A percentile compares a stretch with the other conserved stretches of the same genome.
Conservation (phyloP, 176 grass and related monocot genomes). For the Triticum turgidum region DNA sequence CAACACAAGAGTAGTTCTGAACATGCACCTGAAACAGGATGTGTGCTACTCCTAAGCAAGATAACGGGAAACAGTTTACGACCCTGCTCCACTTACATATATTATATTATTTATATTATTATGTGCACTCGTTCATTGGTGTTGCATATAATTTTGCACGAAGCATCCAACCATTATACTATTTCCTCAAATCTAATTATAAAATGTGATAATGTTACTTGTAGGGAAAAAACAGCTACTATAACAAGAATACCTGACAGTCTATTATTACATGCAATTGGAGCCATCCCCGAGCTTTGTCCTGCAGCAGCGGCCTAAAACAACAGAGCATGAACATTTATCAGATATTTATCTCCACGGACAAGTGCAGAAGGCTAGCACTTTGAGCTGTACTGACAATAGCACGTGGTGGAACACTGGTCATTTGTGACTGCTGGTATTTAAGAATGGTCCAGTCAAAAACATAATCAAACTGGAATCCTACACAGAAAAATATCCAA, state of each 20-base stretch:
- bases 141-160: conserved; percentile 9
- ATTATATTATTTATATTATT: background rate
- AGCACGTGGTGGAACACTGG: conserved; percentile 62
- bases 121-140: background rate
- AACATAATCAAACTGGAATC: conserved; percentile 79
- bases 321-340: conserved; percentile 4
- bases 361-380: background rate
- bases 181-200: background rate
- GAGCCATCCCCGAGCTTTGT: conserved; percentile 75
- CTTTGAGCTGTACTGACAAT: conserved; percentile 53
- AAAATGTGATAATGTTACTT: background rate
- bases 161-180: background rate
- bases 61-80: background rate
- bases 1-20: conserved; percentile 24
- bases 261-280: conserved; percentile 42
- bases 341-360: conserved; percentile 2
- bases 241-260: conserved; percentile 52
- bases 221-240: background rate
- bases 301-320: conserved; percentile 43
- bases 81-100: background rate
- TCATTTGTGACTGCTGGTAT: conserved; percentile 86
- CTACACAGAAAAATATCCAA: conserved; percentile 37
- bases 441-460: conserved; percentile 83
- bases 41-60: background rate
- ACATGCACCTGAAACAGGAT: background rate